Evolutionary conservation across 495 filamentous ascomycete species (phyloP).

Genomic region (Terfezia boudieri): DNA sequence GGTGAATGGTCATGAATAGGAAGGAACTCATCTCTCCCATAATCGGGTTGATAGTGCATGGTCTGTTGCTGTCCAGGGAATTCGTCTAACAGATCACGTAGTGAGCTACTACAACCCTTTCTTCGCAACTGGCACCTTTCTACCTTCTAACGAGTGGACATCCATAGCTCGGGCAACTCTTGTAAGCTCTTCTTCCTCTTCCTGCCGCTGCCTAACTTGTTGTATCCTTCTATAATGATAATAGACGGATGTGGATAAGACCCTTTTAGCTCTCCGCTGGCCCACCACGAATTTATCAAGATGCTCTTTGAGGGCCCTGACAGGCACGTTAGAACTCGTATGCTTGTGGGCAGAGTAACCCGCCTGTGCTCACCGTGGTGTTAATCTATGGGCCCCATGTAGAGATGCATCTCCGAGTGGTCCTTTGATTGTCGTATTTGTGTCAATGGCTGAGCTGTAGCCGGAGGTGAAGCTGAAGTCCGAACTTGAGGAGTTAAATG

Average conservation of each 20-base stretch:
- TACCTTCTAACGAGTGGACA: constrained; percentile 29
- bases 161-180: constrained; percentile 25
- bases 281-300: constrained; percentile 93
- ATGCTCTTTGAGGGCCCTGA: constrained; percentile 61
- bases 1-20: constrained; percentile 33
- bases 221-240: constrained; percentile 86
- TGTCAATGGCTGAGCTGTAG: constrained; percentile 11
- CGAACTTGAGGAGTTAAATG: constrained; percentile 8
- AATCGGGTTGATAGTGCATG: constrained; percentile 23
- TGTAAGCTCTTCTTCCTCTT: constrained; percentile 46
- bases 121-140: background rate
- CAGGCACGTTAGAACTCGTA: constrained; percentile 31
- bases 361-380: constrained; percentile 7
- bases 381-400: constrained; percentile 3
- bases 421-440: constrained; percentile 12
- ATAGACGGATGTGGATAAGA: constrained; percentile 80
- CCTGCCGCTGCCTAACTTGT: constrained; percentile 50
- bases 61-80: constrained; percentile 50
- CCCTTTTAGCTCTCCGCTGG: constrained; percentile 89
- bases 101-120: background rate
- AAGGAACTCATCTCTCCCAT: constrained; percentile 12
- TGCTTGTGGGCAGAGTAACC: no score
- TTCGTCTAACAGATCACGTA: constrained; percentile 37
- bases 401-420: constrained; percentile 9
- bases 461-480: constrained; percentile 9